Percentiles rank a stretch among this genome's conserved stretches.
Evolutionary conservation across 495 filamentous ascomycete species (phyloP).

Genomic region (Parmelia sp.): DNA sequence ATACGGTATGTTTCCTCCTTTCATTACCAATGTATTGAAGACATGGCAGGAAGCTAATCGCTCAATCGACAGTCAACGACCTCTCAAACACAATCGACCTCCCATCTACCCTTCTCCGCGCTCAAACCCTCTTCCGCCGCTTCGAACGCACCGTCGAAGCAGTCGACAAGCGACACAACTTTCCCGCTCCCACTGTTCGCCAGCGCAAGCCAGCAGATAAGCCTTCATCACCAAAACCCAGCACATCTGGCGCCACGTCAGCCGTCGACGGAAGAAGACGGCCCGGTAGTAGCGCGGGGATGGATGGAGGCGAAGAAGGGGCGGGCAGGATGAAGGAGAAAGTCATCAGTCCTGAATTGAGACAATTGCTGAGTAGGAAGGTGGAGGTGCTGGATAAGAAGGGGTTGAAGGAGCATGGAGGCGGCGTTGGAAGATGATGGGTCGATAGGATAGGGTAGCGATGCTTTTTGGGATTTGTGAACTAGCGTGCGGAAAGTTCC

Average conservation of each 20-base stretch:
- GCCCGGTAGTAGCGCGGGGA: conserved; percentile 4
- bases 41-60: not conserved
- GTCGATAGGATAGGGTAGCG: not conserved
- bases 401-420: conserved; percentile 41
- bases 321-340: conserved; percentile 41
- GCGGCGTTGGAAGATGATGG: conserved; percentile 30
- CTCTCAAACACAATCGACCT: conserved; percentile 89
- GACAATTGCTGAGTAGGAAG: conserved; percentile 65
- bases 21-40: not conserved
- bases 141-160: conserved; percentile 84
- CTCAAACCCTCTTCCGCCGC: conserved; percentile 78
- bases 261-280: conserved; percentile 13
- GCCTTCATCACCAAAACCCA: conserved; percentile 27
- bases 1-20: conserved; percentile 58
- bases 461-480: no score
- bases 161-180: conserved; percentile 77
- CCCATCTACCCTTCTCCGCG: conserved; percentile 71
- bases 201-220: conserved; percentile 41
- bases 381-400: conserved; percentile 56
- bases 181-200: conserved; percentile 57
- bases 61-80: conserved; percentile 66
- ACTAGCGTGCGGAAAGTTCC: no score
- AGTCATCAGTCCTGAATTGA: conserved; percentile 76
- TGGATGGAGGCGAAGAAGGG: not conserved
- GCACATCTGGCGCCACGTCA: conserved; percentile 22